Evolutionary conservation across 2,329 filamentous ascomycete species (phyloP), one percentile per base, ranked within the genome.

Genomic region (Clonostachys chloroleuca): DNA sequence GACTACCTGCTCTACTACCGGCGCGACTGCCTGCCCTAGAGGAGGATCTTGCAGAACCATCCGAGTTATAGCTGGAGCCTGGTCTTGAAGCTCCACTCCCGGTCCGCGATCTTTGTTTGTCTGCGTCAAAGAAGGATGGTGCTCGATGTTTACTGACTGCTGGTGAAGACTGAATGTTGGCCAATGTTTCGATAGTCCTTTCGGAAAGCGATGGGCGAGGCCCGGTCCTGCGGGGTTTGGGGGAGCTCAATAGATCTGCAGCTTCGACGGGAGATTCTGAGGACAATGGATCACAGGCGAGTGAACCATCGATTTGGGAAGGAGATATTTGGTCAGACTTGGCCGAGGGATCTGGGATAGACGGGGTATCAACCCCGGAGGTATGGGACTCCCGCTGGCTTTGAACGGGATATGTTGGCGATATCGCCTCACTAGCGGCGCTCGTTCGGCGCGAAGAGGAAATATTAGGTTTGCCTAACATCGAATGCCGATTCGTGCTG

Each of bases 161-260:
- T 5, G 92, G 91, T 1, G 91, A 94, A 0, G 88, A 83, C 0
- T 91, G 88, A 33, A 96, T 72, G 42, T 83, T 80, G 4, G 90
- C 79, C 6, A 96, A 70, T 0, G 89, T 95, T 62, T 95, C 89
- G 40, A 95, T 84, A 1, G 92, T 95, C 49, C 92, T 77, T 56
- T 96, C 92, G 1, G 87, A 83, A 5, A 96, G 73, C 0, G 89
- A 92, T 45, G 79, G 73, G 46, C 68, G 60, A 2, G 67, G 59
- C 34, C 64, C 64, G 20, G 49, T 51, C 33, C 54, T 30, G 10
- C 42, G 42, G n/a, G 41, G 34, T 14, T 45, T 35, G 24, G 43
- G 14, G 9, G 14, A 30, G 24, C 24, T 30, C 24, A 30, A 30
- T 30, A 30, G 24, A 30, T 30, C 50, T 47, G 9, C 50, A 40